A percentile compares a stretch with the other conserved stretches of the same genome.
phyloP scores from a whole-genome alignment of 1,139 yeast species.

The Protomyces arabidopsidicola region DNA sequence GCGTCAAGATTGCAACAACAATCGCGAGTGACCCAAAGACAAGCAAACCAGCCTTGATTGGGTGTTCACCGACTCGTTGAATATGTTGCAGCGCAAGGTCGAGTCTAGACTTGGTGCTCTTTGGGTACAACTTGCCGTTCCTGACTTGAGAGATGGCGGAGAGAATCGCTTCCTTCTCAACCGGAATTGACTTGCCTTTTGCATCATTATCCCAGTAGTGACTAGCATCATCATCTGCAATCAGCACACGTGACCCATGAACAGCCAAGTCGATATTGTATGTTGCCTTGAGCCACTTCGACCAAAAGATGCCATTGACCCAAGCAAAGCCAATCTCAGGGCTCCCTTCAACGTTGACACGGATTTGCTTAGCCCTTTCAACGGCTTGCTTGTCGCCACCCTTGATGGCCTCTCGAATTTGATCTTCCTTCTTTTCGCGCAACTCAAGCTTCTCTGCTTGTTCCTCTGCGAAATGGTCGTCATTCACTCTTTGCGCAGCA shows the following conservation, averaged over 20 bases:
- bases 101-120: slow-evolving; percentile 33
- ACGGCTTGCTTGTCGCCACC: slow-evolving; percentile 39
- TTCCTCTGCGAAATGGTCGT: slow-evolving; percentile 35
- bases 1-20: slow-evolving; percentile 12
- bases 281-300: slow-evolving; percentile 40
- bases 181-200: slow-evolving; percentile 36
- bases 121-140: slow-evolving; percentile 35
- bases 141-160: slow-evolving; percentile 37
- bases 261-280: slow-evolving; percentile 35
- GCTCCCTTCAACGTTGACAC: slow-evolving; percentile 35
- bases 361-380: slow-evolving; percentile 38
- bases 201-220: slow-evolving; percentile 39
- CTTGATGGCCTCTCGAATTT: slow-evolving; percentile 40
- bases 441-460: slow-evolving; percentile 36
- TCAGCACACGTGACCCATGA: slow-evolving; percentile 36
- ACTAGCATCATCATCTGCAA: slow-evolving; percentile 37
- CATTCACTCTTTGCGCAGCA: slow-evolving; percentile 37
- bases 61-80: slow-evolving; percentile 19
- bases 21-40: slow-evolving; percentile 1
- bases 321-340: slow-evolving; percentile 41
- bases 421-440: slow-evolving; percentile 39
- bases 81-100: slow-evolving; percentile 28
- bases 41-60: slow-evolving; percentile 1
- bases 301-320: slow-evolving; percentile 42
- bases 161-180: slow-evolving; percentile 36